phyloP scores from a whole-genome alignment of 75 land plant species.

The Gnetum montanum region DNA sequence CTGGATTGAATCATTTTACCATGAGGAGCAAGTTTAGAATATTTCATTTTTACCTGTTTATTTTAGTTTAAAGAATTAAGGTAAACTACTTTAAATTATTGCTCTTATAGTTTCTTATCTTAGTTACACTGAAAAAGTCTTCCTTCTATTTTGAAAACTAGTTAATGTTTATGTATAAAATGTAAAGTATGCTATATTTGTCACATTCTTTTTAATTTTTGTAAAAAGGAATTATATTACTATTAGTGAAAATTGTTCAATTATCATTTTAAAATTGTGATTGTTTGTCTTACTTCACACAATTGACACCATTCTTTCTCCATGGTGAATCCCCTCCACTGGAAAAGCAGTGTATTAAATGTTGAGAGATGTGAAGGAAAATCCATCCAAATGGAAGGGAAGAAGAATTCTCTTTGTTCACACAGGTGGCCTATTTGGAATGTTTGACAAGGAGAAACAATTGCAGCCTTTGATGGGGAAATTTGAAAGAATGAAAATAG shows the following conservation, averaged over 20 bases:
- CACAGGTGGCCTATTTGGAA: constrained; percentile 89
- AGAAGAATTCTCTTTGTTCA: constrained; percentile 83
- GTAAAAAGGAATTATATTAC: background rate
- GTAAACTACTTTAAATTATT: too few relatives aligned
- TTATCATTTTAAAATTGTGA: background rate
- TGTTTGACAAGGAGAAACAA: constrained; percentile 80
- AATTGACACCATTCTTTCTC: background rate
- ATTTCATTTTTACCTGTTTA: too few relatives aligned
- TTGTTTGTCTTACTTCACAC: background rate
- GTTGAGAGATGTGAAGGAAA: constrained; percentile 72
- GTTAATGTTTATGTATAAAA: too few relatives aligned
- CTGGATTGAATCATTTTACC: too few relatives aligned
- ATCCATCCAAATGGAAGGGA: constrained; percentile 85
- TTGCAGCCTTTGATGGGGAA: constrained; percentile 54
- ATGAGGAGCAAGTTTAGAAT: too few relatives aligned
- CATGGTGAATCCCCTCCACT: constrained; percentile 25
- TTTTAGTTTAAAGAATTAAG: too few relatives aligned
- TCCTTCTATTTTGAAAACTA: too few relatives aligned
- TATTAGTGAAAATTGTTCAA: background rate
- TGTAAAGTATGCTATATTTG: too few relatives aligned
- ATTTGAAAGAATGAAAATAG: constrained; percentile 54
- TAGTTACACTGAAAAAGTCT: too few relatives aligned
- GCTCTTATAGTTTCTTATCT: too few relatives aligned
- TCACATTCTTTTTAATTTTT: too few relatives aligned
- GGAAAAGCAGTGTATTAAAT: constrained; percentile 83